Conservation (phyloP, 1,284 basidiomycete genomes). For the Quambalaria eucalypti region DNA sequence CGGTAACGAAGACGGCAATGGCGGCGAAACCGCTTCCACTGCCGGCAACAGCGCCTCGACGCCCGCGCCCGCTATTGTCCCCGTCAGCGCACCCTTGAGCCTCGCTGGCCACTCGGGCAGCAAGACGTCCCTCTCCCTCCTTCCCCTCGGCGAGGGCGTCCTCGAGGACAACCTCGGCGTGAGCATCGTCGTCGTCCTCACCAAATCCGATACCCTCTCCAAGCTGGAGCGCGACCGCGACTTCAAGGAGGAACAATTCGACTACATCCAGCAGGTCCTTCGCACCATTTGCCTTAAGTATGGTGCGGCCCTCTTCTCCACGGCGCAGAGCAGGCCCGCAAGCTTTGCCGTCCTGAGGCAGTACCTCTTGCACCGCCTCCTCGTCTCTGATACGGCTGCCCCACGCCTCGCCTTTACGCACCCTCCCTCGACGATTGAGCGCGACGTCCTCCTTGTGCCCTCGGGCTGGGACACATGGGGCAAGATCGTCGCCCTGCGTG, state of each 20-base stretch:
- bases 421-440: slow-evolving; percentile 80
- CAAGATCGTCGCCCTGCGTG: slow-evolving; percentile 80
- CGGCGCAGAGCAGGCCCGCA: slow-evolving; percentile 65
- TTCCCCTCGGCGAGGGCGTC: slow-evolving; percentile 1
- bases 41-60: too few relatives aligned
- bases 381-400: slow-evolving; percentile 62
- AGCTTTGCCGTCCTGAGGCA: slow-evolving; percentile 72
- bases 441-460: slow-evolving; percentile 82
- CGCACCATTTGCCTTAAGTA: slow-evolving; percentile 86
- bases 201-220: slow-evolving; percentile 43
- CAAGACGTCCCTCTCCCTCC: not conserved
- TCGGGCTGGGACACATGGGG: slow-evolving; percentile 97
- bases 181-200: not conserved
- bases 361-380: slow-evolving; percentile 76
- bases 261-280: slow-evolving; percentile 87
- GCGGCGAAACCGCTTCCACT: too few relatives aligned
- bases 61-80: not conserved
- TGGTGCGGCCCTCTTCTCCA: slow-evolving; percentile 85
- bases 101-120: not conserved
- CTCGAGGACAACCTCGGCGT: slow-evolving; percentile 1
- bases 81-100: not conserved
- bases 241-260: slow-evolving; percentile 76
- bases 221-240: slow-evolving; percentile 46
- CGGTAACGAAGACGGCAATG: not conserved
- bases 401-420: slow-evolving; percentile 63